Percentiles rank a stretch among this genome's conserved stretches.
phyloP scores from a whole-genome alignment of 495 filamentous ascomycete species.

The Penicillium tannophilum region DNA sequence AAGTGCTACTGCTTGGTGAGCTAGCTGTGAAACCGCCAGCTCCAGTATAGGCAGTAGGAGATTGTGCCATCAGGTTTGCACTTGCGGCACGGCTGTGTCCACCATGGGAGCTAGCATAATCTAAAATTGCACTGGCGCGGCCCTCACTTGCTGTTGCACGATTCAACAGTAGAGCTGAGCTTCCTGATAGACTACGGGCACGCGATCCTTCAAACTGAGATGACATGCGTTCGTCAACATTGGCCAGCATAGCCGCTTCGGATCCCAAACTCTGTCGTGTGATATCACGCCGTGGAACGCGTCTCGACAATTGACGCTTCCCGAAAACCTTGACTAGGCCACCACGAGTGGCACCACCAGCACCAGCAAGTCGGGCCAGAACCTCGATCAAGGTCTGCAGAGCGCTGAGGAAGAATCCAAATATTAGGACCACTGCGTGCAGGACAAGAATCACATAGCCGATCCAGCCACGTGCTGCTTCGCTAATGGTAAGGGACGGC shows the following conservation, averaged over 20 bases:
- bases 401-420: slow-evolving; percentile 92
- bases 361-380: slow-evolving; percentile 73
- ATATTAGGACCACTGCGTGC: slow-evolving; percentile 84
- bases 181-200: slow-evolving; percentile 80
- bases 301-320: slow-evolving; percentile 85
- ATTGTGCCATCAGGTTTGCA: slow-evolving; percentile 64
- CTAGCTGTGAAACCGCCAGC: slow-evolving; percentile 46
- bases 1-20: slow-evolving; percentile 45
- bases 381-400: slow-evolving; percentile 89
- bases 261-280: slow-evolving; percentile 77
- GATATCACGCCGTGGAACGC: slow-evolving; percentile 61
- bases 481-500: slow-evolving; percentile 73
- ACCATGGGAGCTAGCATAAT: slow-evolving; percentile 49
- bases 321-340: slow-evolving; percentile 91
- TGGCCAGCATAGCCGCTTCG: slow-evolving; percentile 73
- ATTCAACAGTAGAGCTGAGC: slow-evolving; percentile 72
- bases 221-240: slow-evolving; percentile 64
- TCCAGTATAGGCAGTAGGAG: slow-evolving; percentile 71
- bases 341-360: slow-evolving; percentile 79
- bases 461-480: slow-evolving; percentile 86
- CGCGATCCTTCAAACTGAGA: slow-evolving; percentile 67
- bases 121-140: slow-evolving; percentile 46
- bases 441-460: slow-evolving; percentile 89
- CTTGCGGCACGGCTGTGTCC: slow-evolving; percentile 49
- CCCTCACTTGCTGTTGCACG: slow-evolving; percentile 52